Evolutionary conservation across 169 alveolate species (phyloP).

Genomic region (Cryptosporidium tyzzeri): DNA sequence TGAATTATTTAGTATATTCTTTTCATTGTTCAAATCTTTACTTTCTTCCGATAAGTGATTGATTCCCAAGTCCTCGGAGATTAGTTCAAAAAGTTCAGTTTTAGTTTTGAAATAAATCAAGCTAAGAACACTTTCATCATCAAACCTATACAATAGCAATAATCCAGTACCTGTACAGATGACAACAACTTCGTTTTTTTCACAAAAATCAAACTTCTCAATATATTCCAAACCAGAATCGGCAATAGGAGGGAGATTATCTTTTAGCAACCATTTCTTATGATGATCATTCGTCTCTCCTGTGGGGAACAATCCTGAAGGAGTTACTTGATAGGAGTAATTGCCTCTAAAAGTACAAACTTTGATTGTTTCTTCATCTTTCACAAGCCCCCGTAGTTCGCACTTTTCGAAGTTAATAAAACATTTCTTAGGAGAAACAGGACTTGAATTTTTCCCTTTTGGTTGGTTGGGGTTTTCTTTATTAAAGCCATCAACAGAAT

Average conservation of each 20-base stretch:
- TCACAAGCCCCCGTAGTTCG: conserved; percentile 36
- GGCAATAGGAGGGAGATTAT: not conserved
- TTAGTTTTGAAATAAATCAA: conserved; percentile 1
- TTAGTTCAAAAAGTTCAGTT: conserved; percentile 20
- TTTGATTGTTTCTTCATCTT: conserved; percentile 40
- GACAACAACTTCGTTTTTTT: not conserved
- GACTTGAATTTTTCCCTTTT: not conserved
- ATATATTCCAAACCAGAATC: not conserved
- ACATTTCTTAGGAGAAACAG: not conserved
- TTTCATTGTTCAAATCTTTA: conserved; percentile 8
- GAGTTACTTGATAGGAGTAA: conserved; percentile 44
- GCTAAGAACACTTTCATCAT: not conserved
- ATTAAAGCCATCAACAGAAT: not conserved
- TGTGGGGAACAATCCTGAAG: conserved; percentile 14
- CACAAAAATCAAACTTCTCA: conserved; percentile 35
- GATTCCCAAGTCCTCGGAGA: not conserved
- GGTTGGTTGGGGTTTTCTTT: not conserved
- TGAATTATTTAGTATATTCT: not conserved
- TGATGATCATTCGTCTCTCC: not conserved
- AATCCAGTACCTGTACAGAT: conserved; percentile 12
- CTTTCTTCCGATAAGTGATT: not conserved
- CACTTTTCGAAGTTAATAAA: conserved; percentile 16
- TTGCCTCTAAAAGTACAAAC: not conserved
- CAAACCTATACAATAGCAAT: conserved; percentile 13
- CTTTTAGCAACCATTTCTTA: conserved; percentile 26